These are phyloP conservation scores for Diatrype stigma DNA, from an alignment of 2,329 filamentous ascomycete genomes.

Conservation along the genomic window DNA sequence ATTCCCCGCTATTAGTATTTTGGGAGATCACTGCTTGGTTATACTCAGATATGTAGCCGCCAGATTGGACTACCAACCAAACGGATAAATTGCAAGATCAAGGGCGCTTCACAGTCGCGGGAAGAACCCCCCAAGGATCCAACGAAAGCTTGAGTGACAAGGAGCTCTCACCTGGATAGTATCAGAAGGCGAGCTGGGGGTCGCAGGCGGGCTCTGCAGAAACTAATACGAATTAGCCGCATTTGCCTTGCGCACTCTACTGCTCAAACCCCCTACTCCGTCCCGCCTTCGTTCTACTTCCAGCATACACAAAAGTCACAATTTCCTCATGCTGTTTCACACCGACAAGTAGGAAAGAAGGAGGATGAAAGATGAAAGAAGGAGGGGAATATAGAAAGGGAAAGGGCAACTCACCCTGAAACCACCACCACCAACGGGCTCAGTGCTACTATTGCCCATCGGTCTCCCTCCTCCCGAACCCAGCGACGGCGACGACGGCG, in stretches of 20 bases:
- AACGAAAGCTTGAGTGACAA: neutral
- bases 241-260: too few relatives aligned
- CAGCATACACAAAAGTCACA: neutral
- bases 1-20: too few relatives aligned
- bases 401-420: slow-evolving; percentile 35
- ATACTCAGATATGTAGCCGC: too few relatives aligned
- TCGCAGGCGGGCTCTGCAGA: slow-evolving; percentile 18
- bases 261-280: neutral
- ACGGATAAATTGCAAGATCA: too few relatives aligned
- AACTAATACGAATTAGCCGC: slow-evolving; percentile 5
- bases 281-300: neutral
- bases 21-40: too few relatives aligned
- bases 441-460: neutral
- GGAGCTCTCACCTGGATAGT: slow-evolving; percentile 30
- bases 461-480: slow-evolving; percentile 33
- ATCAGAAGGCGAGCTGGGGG: slow-evolving; percentile 21
- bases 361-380: slow-evolving; percentile 1
- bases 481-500: slow-evolving; percentile 31
- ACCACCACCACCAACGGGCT: slow-evolving; percentile 1
- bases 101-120: neutral
- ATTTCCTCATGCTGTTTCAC: too few relatives aligned
- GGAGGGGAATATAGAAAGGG: neutral
- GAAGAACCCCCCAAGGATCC: neutral
- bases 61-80: too few relatives aligned
- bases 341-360: neutral